Evolutionary conservation across 495 filamentous ascomycete genomes (phyloP), one percentile per base, ranked within the genome.

Genomic region (Podospora sp.): DNA sequence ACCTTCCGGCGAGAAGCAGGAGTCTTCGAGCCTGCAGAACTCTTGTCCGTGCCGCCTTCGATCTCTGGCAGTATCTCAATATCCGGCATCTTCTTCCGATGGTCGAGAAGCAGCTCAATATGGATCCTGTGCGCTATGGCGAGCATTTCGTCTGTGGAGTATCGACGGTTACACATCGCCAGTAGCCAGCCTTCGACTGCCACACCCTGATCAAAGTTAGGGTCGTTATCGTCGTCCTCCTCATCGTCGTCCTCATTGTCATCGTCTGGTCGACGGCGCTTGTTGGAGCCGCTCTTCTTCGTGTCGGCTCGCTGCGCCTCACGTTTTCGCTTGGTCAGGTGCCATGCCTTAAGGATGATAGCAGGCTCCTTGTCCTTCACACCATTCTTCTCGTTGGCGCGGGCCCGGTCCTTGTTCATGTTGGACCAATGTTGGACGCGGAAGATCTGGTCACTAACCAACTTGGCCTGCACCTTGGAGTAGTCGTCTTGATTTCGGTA

Each of bases 401-500:
- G 81, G 55, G 84, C 21, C 40, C 11, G 56, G 8, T 35, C 35
- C 59, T 62, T 20, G 49, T 67, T 70, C 14, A 63, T 33, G 29
- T 85, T 81, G 3, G 83, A 85, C 91, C 90, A 93, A 0, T 76
- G 67, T 62, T 89, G 78, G 56, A 94, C 78, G 0, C 83, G 80
- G 2, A 79, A 70, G 21, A 93, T 81, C 62, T 90, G 87, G 3
- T 78, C 75, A 6, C 78, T 72, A 0, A 94, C 80, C 0, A 92
- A 75, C 0, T 85, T 80, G 52, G 85, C 85, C 68, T 94, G 89
- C 0, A 82, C 74, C 22, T 79, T 78, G 3, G 85, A 80, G 79
- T 87, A 93, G 9, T 84, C 78, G n/a, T 80, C 78, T 1, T 80
- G 75, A 61, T 87, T 86, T 0, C 89, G 82, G 73, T 94, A 95